phyloP scores from a whole-genome alignment of 768 basidiomycete species.

The Tricholoma furcatifolium region DNA sequence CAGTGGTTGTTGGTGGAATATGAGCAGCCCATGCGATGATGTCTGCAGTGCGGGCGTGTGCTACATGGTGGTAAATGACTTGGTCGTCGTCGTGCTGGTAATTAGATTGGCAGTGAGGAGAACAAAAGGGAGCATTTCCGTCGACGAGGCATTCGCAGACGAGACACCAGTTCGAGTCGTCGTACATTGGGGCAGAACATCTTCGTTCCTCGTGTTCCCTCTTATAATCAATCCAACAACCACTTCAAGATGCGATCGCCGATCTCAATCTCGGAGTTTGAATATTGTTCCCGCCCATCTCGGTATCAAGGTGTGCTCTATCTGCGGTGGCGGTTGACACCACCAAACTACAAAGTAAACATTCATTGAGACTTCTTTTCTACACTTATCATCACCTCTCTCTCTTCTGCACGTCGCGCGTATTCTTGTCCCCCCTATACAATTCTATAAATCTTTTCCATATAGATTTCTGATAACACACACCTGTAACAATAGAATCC shows the following conservation, averaged over 20 bases:
- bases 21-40: constrained; percentile 49
- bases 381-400: constrained; percentile 26
- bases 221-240: constrained; percentile 9
- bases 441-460: constrained; percentile 6
- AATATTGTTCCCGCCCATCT: constrained; percentile 19
- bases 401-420: constrained; percentile 61
- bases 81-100: constrained; percentile 26
- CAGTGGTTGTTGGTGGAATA: constrained; percentile 26
- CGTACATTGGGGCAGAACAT: constrained; percentile 20
- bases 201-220: background rate
- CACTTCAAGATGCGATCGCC: background rate
- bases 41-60: constrained; percentile 28
- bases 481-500: constrained; percentile 73
- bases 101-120: constrained; percentile 19
- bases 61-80: constrained; percentile 21
- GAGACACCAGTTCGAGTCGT: constrained; percentile 75
- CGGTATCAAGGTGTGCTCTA: constrained; percentile 12
- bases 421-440: constrained; percentile 83
- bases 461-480: constrained; percentile 21
- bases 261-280: constrained; percentile 5
- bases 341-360: background rate
- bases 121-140: constrained; percentile 50
- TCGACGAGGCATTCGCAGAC: constrained; percentile 57
- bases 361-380: constrained; percentile 40
- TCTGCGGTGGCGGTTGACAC: background rate